phyloP scores from a whole-genome alignment of 2,329 filamentous ascomycete genomes.

The Penicillium sp. region DNA sequence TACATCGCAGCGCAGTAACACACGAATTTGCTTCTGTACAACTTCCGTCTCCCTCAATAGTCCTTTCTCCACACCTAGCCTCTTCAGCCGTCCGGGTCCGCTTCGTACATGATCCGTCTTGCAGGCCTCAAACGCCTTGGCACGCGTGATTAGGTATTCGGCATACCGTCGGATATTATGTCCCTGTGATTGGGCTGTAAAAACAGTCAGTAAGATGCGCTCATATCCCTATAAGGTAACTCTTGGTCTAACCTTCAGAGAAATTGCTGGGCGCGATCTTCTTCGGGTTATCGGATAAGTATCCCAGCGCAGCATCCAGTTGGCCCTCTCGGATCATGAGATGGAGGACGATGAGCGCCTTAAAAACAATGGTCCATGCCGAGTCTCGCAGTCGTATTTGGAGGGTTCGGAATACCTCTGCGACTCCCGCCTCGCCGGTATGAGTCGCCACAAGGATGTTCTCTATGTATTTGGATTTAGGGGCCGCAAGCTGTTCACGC shows the following conservation, averaged over 20 bases:
- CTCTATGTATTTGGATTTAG: conserved; percentile 99
- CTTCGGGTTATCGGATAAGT: conserved; percentile 77
- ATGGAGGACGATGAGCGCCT: conserved; percentile 91
- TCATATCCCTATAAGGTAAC: neutral
- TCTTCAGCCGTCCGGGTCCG: conserved; percentile 79
- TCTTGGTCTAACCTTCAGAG: conserved; percentile 71
- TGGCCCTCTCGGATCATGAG: conserved; percentile 97
- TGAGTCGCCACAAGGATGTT: conserved; percentile 95
- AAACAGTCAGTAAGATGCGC: conserved; percentile 38
- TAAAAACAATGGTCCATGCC: conserved; percentile 99
- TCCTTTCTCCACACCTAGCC: conserved; percentile 85
- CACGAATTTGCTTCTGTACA: conserved; percentile 83
- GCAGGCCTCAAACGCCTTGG: conserved; percentile 77
- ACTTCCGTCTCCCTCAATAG: conserved; percentile 86
- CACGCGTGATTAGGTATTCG: conserved; percentile 79
- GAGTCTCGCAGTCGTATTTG: conserved; percentile 88
- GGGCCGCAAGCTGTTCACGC: conserved; percentile 72
- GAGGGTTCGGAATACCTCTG: conserved; percentile 89
- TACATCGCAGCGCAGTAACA: conserved; percentile 86
- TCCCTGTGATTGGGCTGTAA: conserved; percentile 83
- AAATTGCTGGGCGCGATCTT: conserved; percentile 86
- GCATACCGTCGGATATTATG: conserved; percentile 91
- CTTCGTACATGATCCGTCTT: conserved; percentile 86
- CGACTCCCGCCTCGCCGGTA: conserved; percentile 89
- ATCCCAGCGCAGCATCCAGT: conserved; percentile 81